A percentile compares a stretch with the other conserved stretches of the same genome.
These are phyloP conservation scores for Cladosporium phlei DNA, from an alignment of 2,329 filamentous ascomycete species.

Conservation along the genomic window DNA sequence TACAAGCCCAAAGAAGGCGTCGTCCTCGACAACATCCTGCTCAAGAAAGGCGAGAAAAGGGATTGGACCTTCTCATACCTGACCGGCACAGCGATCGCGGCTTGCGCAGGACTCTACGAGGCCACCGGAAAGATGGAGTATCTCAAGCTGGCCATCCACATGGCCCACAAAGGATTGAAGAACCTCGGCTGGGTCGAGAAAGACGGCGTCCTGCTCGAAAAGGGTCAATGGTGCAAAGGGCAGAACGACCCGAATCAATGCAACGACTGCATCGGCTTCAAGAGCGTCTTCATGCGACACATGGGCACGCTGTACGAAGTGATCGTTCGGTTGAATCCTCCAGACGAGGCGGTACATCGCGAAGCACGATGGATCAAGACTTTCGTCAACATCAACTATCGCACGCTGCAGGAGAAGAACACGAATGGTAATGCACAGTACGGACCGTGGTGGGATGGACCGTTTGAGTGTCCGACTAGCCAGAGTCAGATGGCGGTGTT, in stretches of 20 bases:
- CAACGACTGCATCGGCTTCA: conserved; percentile 28
- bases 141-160: conserved; percentile 23
- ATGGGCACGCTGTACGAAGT: conserved; percentile 22
- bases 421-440: conserved; percentile 28
- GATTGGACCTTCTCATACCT: conserved; percentile 29
- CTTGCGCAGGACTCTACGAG: conserved; percentile 22
- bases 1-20: conserved; percentile 23
- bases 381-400: conserved; percentile 25
- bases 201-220: conserved; percentile 24
- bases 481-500: conserved; percentile 28
- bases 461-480: conserved; percentile 25
- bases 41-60: conserved; percentile 20
- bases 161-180: conserved; percentile 23
- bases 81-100: conserved; percentile 25
- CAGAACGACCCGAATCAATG: conserved; percentile 23
- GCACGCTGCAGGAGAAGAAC: conserved; percentile 20
- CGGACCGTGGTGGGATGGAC: conserved; percentile 30
- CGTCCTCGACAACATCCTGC: conserved; percentile 25
- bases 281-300: conserved; percentile 25
- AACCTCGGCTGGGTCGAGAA: conserved; percentile 25
- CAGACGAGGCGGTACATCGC: conserved; percentile 11
- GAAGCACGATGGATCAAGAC: conserved; percentile 17
- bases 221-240: conserved; percentile 23
- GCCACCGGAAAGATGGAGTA: conserved; percentile 19
- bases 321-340: conserved; percentile 10